Percentiles rank a stretch among this genome's conserved stretches.
Conservation (phyloP, 257 asterid species). For the Striga asiatica region DNA sequence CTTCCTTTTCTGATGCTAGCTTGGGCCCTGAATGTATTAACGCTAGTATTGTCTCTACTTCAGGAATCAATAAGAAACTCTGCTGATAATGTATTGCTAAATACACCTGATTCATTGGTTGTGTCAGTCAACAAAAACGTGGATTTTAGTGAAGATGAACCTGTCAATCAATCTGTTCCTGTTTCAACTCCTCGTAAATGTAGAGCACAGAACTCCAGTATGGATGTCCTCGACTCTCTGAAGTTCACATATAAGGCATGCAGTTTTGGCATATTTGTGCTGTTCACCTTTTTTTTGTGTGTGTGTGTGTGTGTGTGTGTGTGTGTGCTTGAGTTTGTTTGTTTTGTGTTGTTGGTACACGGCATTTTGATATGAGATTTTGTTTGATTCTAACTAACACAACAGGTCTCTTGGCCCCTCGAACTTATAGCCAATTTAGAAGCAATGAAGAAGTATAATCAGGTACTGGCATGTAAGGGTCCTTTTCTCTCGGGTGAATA, state of each 20-base stretch:
- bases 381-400: constrained; percentile 15
- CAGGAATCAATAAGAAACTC: constrained; percentile 94
- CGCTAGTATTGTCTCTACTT: constrained; percentile 16
- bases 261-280: constrained; percentile 10
- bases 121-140: constrained; percentile 50
- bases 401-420: constrained; percentile 93
- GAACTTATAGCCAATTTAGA: constrained; percentile 88
- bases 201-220: constrained; percentile 56
- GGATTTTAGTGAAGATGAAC: constrained; percentile 44
- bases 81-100: constrained; percentile 67
- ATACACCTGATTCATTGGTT: constrained; percentile 71
- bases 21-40: constrained; percentile 23
- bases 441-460: constrained; percentile 86
- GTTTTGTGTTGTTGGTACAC: too few relatives aligned
- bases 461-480: too few relatives aligned
- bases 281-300: neutral
- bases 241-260: constrained; percentile 80
- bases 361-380: constrained; percentile 9
- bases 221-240: constrained; percentile 69
- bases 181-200: constrained; percentile 59
- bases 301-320: constrained; percentile 8
- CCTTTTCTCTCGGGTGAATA: too few relatives aligned
- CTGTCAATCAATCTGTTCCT: constrained; percentile 29
- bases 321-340: neutral
- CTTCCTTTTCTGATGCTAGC: constrained; percentile 5